Evolutionary conservation across 768 basidiomycete genomes (phyloP), one percentile per base, ranked within the genome.

Genomic region (Suillus luteus): DNA sequence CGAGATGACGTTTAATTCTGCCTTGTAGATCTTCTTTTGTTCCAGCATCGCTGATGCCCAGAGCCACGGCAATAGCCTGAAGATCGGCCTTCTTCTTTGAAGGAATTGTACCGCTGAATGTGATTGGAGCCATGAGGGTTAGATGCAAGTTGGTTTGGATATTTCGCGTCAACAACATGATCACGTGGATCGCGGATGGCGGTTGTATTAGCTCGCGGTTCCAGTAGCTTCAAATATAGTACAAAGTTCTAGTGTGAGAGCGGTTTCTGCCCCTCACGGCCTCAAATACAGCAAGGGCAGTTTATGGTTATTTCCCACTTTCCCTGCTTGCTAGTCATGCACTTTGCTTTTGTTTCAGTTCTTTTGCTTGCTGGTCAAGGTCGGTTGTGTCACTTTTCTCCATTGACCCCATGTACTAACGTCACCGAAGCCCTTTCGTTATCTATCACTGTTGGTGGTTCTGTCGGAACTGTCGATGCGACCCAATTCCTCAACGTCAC

Each of bases 51-150:
- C 79, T 81, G 63, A 89, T 73, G 1, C 73, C 71, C 27, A 91
- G 80, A 5, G 86, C 85, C 5, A 65, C 2, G 1, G 89, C 86
- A 41, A 90, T 85, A 62, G 84, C 82, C 67, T 83, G 87, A 4
- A 91, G 81, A 24, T 90, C 89, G 3, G 79, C 78, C 73, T 90
- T 90, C 77, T 88, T 90, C 76, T 90, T 90, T n/a, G 82, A 69
- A 64, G 79, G 81, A 33, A 89, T 80, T 33, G 84, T 73, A 54
- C 88, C 88, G 46, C 83, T 70, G 70, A 77, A 88, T 40, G 74
- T 64, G 63, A 77, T 62, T 41, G 79, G 78, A 46, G 82, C 73
- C 83, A 84, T 85, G 73, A 66, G 10, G 2, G 52, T 54, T 41
- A 27, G 44, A 51, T 63, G 41, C 6, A 59, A 41, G 64, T 59